A percentile compares a stretch with the other conserved stretches of the same genome.
Evolutionary conservation across 306 rosid genomes (phyloP).

Genomic region (Heteromeles arbutifolia): DNA sequence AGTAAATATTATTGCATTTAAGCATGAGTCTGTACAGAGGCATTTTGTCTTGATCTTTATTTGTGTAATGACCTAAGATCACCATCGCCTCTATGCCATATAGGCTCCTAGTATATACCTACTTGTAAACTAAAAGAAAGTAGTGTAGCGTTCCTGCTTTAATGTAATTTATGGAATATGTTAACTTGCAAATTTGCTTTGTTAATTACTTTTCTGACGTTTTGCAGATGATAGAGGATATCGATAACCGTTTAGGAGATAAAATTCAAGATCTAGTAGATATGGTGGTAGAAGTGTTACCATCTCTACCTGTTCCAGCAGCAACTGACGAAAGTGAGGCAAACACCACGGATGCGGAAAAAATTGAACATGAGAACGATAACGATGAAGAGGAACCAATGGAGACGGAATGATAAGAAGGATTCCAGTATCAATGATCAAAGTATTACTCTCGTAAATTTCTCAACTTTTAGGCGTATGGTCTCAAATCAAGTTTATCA

Average conservation of each 20-base stretch:
- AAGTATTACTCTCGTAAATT: background rate
- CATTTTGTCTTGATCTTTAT: background rate
- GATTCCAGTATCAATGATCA: background rate
- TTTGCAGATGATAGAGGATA: conserved; percentile 42
- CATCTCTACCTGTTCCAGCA: conserved; percentile 20
- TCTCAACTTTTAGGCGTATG: background rate
- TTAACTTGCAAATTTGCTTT: background rate
- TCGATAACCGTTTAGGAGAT: conserved; percentile 39
- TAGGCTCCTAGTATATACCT: background rate
- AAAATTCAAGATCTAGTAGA: conserved; percentile 35
- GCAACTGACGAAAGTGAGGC: conserved; percentile 12
- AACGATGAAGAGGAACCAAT: conserved; percentile 16
- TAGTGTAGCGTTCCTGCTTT: background rate
- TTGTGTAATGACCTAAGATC: background rate
- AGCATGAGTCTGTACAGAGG: background rate
- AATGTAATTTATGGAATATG: background rate
- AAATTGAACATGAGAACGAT: conserved; percentile 10
- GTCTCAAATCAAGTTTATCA: background rate
- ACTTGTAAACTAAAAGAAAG: background rate
- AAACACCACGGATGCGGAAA: conserved; percentile 10
- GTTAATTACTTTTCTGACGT: background rate
- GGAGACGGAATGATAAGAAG: conserved; percentile 10
- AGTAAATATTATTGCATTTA: background rate
- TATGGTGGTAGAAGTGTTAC: conserved; percentile 44
- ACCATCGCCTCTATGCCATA: background rate